Evolutionary conservation across 2,329 filamentous ascomycete genomes (phyloP).

Genomic region (Penicillium capsulatum): DNA sequence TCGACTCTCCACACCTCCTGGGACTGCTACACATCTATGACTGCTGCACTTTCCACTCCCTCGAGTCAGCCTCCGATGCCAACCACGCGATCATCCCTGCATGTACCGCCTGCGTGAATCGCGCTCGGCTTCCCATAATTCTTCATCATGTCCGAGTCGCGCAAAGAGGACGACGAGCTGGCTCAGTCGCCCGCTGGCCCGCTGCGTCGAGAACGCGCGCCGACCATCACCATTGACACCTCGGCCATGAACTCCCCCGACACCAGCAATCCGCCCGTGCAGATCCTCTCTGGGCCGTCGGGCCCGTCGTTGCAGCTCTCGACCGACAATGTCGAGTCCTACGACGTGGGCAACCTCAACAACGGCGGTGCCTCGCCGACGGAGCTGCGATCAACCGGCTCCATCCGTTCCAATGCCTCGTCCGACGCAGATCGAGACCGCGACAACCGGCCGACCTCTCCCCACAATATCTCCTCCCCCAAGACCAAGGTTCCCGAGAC

Average conservation of each 20-base stretch:
- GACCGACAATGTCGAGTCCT: constrained; percentile 33
- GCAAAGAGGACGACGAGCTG: constrained; percentile 24
- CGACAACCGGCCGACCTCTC: constrained; percentile 59
- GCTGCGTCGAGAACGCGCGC: constrained; percentile 44
- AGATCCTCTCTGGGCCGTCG: constrained; percentile 33
- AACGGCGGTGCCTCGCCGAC: constrained; percentile 39
- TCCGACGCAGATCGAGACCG: constrained; percentile 52
- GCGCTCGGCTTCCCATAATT: constrained; percentile 12
- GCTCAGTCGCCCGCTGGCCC: constrained; percentile 28
- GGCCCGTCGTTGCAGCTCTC: constrained; percentile 37
- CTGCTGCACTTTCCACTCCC: not conserved
- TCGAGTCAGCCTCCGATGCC: constrained; percentile 9
- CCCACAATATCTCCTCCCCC: constrained; percentile 65
- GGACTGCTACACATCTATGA: too few relatives aligned
- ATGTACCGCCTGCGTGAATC: constrained; percentile 13
- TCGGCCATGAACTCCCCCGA: constrained; percentile 48
- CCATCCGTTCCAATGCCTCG: constrained; percentile 52
- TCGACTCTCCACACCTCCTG: too few relatives aligned
- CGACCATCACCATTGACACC: constrained; percentile 56
- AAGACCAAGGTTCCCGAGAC: constrained; percentile 50
- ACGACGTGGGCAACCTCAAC: constrained; percentile 28
- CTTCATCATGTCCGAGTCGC: constrained; percentile 32
- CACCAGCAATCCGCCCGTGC: constrained; percentile 31
- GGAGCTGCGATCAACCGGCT: constrained; percentile 51
- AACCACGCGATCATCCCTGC: constrained; percentile 1